These are phyloP conservation scores for Nephelium lappaceum DNA, from an alignment of 345 rosid species.

Conservation along the genomic window DNA sequence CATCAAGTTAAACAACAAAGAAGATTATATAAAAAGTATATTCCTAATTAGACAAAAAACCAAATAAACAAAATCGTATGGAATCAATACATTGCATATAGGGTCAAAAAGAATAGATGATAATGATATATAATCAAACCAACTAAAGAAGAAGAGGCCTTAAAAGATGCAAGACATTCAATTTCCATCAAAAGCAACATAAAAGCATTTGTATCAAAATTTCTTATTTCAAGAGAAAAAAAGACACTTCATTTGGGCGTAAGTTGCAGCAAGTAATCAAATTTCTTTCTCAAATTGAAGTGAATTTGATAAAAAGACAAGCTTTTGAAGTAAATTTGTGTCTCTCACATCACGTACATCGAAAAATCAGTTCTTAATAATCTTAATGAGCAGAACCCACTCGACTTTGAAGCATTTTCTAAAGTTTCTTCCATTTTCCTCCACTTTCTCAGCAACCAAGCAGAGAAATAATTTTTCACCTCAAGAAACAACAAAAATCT, in stretches of 20 bases:
- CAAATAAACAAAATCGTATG: neutral
- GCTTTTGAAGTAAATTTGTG: neutral
- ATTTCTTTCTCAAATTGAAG: neutral
- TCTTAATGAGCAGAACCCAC: neutral
- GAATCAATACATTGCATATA: neutral
- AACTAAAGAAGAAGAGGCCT: neutral
- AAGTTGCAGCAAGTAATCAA: neutral
- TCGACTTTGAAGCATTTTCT: neutral
- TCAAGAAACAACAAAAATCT: neutral
- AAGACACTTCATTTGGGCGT: neutral
- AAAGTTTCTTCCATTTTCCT: neutral
- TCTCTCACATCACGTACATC: neutral
- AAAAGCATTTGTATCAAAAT: neutral
- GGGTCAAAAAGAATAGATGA: neutral
- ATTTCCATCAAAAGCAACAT: conserved; percentile 10
- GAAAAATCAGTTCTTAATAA: neutral
- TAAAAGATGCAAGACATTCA: neutral
- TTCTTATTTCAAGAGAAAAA: neutral
- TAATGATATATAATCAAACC: neutral
- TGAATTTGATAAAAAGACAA: neutral
- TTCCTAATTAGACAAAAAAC: neutral
- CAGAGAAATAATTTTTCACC: neutral
- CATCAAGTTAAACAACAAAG: neutral
- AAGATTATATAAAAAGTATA: neutral
- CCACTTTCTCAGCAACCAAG: conserved; percentile 13